Evolutionary conservation across 371 early-diverging fungal species (phyloP), one percentile per base, ranked within the genome.

Genomic region (Chytridium lagenaria): DNA sequence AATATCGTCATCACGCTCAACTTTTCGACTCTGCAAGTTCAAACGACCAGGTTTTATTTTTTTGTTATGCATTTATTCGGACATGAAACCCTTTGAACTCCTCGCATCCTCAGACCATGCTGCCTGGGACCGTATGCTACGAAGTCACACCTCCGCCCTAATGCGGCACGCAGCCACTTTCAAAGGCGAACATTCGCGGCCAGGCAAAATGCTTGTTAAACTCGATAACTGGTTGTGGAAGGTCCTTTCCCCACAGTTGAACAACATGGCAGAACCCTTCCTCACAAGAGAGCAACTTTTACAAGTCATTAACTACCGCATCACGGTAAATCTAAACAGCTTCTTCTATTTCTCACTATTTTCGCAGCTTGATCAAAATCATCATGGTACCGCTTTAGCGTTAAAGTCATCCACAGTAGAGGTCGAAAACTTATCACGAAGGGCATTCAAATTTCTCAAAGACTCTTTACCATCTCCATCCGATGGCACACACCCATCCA

Each of bases 71-170:
- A n/a, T n/a, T n/a, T n/a, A 12, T 44, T 44, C 44, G 44, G 44
- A 19, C 44, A 44, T 44, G 44, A 7, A 44, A 12, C 19, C 44
- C 44, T 44, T 12, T 44, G 44, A 44, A 44, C 44, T 44, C 19
- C 57, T 55, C 16, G 57, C 57, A 5, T 19, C 57, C 22, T 7
- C 57, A 7, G 57, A 55, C 26, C 7, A 7, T 10, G 57, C 26
- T 5, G 30, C 22, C 57, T 55, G 57, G 57, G 57, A 30, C 16
- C 57, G 57, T 7, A 55, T 55, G 57, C 57, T 55, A 30, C 15
- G 49, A 10, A 15, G 49, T 22, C 22, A 49, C 49, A 22, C 49
- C 49, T 10, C 22, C 49, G 49, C 49, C 49, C 15, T 49, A 10
- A 49, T 15, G 49, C 49, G 49, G 15, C 49, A 49, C 49, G 10